phyloP scores from a whole-genome alignment of 225 moss, liverwort and hornwort genomes.

The Pseudoscleropodium purum region DNA sequence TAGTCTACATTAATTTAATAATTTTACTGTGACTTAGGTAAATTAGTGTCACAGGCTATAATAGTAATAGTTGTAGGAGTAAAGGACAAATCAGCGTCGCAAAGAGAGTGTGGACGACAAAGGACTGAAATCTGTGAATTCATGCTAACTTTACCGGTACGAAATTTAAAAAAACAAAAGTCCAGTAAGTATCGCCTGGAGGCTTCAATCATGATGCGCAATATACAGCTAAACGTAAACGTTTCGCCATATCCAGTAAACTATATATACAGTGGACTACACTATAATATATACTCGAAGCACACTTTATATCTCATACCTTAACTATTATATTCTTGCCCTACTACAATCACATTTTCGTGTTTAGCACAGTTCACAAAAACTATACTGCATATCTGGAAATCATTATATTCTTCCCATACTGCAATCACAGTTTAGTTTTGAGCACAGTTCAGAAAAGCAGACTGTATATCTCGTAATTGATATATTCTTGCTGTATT shows the following conservation, averaged over 20 bases:
- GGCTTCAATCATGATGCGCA: background rate
- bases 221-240: no score
- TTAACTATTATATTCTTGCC: background rate
- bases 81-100: background rate
- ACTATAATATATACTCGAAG: no score
- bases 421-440: background rate
- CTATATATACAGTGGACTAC: no score
- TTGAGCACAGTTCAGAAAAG: background rate
- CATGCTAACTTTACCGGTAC: background rate
- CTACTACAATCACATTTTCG: background rate
- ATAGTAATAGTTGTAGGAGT: background rate
- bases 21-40: no score
- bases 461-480: background rate
- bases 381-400: background rate
- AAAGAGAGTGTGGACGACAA: background rate
- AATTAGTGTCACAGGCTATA: background rate
- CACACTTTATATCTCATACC: no score
- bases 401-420: background rate
- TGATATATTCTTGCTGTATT: background rate
- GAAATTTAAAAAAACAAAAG: background rate
- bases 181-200: background rate
- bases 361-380: background rate
- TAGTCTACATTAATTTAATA: background rate
- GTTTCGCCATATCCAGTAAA: background rate
- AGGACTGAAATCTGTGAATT: background rate